phyloP scores from a whole-genome alignment of 441 rosid species.

The Croton laevigatus region DNA sequence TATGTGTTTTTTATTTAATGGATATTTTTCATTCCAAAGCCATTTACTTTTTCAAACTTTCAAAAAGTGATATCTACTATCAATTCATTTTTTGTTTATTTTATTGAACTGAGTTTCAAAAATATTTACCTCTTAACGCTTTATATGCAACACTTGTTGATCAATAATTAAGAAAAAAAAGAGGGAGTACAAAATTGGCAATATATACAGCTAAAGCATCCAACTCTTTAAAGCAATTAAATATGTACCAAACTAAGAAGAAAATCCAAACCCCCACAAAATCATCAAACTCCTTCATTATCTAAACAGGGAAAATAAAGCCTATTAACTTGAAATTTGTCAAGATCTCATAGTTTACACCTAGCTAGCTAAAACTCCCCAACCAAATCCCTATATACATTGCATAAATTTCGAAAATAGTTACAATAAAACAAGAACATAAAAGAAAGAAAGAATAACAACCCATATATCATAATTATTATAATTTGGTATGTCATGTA shows the following conservation, averaged over 20 bases:
- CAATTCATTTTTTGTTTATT: too few relatives aligned
- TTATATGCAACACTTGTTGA: too few relatives aligned
- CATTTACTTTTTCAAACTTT: too few relatives aligned
- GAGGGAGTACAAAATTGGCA: background rate
- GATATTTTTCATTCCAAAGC: too few relatives aligned
- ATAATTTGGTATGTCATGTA: constrained; percentile 4
- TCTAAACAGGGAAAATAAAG: too few relatives aligned
- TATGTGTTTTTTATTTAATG: too few relatives aligned
- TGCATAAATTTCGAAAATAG: background rate
- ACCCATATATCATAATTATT: background rate
- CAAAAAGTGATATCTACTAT: too few relatives aligned
- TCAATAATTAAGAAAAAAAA: background rate
- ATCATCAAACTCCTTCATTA: too few relatives aligned
- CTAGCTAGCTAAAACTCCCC: background rate
- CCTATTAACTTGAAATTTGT: background rate
- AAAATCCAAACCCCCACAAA: background rate
- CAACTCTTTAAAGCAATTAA: background rate
- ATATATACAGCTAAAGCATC: background rate
- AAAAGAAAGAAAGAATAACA: background rate
- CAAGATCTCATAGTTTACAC: constrained; percentile 3
- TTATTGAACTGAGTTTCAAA: too few relatives aligned
- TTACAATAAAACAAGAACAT: background rate
- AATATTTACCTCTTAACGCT: too few relatives aligned
- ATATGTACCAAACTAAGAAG: background rate
- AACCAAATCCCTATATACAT: constrained; percentile 11